Base-by-base conservation (phyloP, 2,329 filamentous ascomycete genomes). In the Paradendryphiella salina region DNA sequence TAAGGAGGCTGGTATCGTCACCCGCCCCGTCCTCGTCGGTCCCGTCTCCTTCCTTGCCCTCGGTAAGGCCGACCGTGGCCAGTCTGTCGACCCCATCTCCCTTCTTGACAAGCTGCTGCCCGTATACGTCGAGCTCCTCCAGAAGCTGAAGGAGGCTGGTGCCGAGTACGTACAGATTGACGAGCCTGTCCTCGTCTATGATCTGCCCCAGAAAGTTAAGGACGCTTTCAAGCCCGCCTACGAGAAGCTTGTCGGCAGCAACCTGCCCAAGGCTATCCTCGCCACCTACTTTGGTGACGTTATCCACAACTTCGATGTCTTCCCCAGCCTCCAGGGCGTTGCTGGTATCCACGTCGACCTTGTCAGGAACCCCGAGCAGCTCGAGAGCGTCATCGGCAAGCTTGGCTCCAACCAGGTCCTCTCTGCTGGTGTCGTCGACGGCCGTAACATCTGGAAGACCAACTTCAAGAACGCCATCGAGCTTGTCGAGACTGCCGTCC, bases 361-460 rank as follows among this genome's bases (percentile, higher is more conserved):
- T 64, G 94, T 97, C 78, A 91, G 94, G 76, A 93, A 96, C 84
- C 94, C 94, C 48, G 93, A 97, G 83, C 94, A 99, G 82, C 88
- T 99, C 60, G 86, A 94, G 57, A 85, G 87, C 63, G 90, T 99
- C 70, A 77, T 90, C 66, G 82, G 80, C 71, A 87, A 91, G 70
- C 85, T 99, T 61, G 91, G 90, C 75, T 79, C 90, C 75, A 90
- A 91, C 76, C 95, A 96, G 75, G 78, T 91, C 66, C 87, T 99
- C 63, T 99, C 94, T 63, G 88, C 86, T 61, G 94, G 94, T 90
- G 89, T 99, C 67, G 94, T 99, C 64, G 92, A 99, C 70, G 94
- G 94, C 71, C 91, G 94, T 72, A 99, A 99, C 85, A 97, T 99
- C 83, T 99, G 94, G 94, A 99, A 99, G 89, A 96, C 91, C 80